Conservation (phyloP, 345 rosid species). For the Eutrema japonicum region DNA sequence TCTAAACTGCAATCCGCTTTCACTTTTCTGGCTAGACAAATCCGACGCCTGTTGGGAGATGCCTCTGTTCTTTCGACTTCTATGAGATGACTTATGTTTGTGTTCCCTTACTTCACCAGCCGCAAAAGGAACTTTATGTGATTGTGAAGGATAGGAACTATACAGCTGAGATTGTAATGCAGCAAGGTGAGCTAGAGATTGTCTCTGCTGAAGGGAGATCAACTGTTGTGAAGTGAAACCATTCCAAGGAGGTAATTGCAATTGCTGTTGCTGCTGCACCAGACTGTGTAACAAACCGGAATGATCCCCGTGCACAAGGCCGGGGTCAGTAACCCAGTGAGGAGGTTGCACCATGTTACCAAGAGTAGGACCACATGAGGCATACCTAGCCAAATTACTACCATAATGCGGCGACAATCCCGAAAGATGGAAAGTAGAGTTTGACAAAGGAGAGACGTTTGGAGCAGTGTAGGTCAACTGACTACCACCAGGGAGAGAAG, state of each 20-base stretch:
- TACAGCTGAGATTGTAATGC: conserved; percentile 75
- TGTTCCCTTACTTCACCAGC: conserved; percentile 66
- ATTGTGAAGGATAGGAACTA: conserved; percentile 58
- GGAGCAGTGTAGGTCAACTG: conserved; percentile 64
- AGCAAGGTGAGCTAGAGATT: conserved; percentile 73
- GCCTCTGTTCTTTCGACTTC: conserved; percentile 61
- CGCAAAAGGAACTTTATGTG: conserved; percentile 62
- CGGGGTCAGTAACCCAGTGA: conserved; percentile 76
- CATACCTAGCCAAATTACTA: conserved; percentile 64
- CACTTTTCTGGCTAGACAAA: conserved; percentile 78
- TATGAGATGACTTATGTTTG: conserved; percentile 70
- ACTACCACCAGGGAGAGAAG: conserved; percentile 55
- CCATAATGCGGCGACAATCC: conserved; percentile 67
- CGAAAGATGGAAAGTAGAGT: conserved; percentile 59
- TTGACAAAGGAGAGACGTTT: conserved; percentile 63
- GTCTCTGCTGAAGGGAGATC: conserved; percentile 66
- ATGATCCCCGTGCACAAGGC: conserved; percentile 73
- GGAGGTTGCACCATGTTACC: conserved; percentile 69
- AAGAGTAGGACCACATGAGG: conserved; percentile 71
- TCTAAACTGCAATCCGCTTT: conserved; percentile 68
- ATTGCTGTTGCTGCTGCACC: conserved; percentile 57
- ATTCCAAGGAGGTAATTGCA: conserved; percentile 63
- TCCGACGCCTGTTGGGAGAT: conserved; percentile 78
- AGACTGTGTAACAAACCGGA: conserved; percentile 61
- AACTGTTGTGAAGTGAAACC: conserved; percentile 67